A percentile compares a stretch with the other conserved stretches of the same genome.
Conservation (phyloP, 2,329 filamentous ascomycete genomes). For the Bimuria novae-zelandiae region DNA sequence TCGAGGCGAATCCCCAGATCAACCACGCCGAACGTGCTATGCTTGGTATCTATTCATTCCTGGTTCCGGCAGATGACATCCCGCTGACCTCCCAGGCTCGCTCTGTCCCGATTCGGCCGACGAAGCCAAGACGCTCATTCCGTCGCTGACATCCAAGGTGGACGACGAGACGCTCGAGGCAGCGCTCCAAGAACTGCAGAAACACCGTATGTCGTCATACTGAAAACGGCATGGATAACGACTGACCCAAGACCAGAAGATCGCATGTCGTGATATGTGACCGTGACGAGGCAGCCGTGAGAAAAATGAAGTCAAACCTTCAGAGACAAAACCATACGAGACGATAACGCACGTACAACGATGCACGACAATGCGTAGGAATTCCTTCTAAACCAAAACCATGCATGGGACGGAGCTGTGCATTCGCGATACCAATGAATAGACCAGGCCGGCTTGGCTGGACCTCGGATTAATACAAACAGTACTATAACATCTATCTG, state of each 20-base stretch:
- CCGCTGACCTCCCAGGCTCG: constrained; percentile 64
- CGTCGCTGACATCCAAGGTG: constrained; percentile 86
- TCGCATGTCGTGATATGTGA: constrained; percentile 25
- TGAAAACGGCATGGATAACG: background rate
- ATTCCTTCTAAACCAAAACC: background rate
- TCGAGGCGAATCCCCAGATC: constrained; percentile 78
- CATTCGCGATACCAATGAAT: background rate
- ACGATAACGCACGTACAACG: no score
- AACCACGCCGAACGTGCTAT: constrained; percentile 93
- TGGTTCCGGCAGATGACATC: background rate
- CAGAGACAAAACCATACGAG: no score
- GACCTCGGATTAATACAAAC: background rate
- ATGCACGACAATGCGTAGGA: no score
- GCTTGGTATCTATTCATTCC: constrained; percentile 65
- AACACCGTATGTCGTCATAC: constrained; percentile 59
- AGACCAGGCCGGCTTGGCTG: background rate
- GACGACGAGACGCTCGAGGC: constrained; percentile 85
- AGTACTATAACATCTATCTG: background rate
- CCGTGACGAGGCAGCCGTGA: no score
- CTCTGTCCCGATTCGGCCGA: constrained; percentile 91
- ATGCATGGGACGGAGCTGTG: background rate
- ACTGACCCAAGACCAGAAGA: constrained; percentile 33
- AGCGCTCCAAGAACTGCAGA: constrained; percentile 86
- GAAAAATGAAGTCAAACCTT: no score
- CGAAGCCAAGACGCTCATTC: constrained; percentile 95